Conservation (phyloP, 148 eudicot species). For the Rhododendron griersonianum region DNA sequence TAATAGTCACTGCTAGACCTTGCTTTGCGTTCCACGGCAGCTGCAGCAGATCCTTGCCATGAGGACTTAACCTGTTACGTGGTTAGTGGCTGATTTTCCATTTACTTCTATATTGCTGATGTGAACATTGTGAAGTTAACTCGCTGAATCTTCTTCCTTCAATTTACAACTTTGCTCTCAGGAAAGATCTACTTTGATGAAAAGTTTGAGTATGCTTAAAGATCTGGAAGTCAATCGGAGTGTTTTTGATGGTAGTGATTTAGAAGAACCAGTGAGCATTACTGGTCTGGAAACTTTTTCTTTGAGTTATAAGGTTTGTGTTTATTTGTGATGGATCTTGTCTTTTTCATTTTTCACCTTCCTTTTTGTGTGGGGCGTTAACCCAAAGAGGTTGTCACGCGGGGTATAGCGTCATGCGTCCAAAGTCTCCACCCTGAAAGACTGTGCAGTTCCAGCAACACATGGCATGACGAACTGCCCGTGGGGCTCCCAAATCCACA, state of each 20-base stretch:
- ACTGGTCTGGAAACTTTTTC: conserved; percentile 92
- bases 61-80: conserved; percentile 94
- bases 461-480: neutral
- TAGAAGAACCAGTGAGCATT: conserved; percentile 83
- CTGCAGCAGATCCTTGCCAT: conserved; percentile 94
- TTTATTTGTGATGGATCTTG: neutral
- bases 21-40: conserved; percentile 92
- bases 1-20: conserved; percentile 90
- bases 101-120: neutral
- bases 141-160: conserved; percentile 5
- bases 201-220: conserved; percentile 73
- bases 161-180: conserved; percentile 27
- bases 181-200: conserved; percentile 78
- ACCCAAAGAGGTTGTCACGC: neutral
- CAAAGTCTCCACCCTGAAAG: neutral
- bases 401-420: neutral
- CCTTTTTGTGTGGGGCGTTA: neutral
- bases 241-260: conserved; percentile 40
- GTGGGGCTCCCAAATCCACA: neutral
- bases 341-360: neutral
- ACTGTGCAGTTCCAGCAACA: neutral
- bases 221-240: conserved; percentile 68
- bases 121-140: neutral
- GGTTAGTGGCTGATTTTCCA: conserved; percentile 42
- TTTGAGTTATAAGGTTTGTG: conserved; percentile 80